phyloP scores from a whole-genome alignment of 148 eudicot species.

The Selenicereus undatus region DNA sequence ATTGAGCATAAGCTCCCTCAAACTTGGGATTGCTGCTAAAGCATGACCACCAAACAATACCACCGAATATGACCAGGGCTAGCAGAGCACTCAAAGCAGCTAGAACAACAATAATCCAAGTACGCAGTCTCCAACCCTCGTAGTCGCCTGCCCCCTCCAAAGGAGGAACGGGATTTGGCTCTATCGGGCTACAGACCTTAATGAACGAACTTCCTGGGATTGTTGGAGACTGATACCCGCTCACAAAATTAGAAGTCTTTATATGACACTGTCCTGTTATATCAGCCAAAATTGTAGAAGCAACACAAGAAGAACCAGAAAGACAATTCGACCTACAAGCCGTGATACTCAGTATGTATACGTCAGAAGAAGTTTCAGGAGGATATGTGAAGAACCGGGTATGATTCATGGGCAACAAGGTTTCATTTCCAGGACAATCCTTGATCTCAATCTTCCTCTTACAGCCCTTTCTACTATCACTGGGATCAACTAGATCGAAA shows the following conservation, averaged over 20 bases:
- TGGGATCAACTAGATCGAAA: conserved; percentile 46
- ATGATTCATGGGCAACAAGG: conserved; percentile 55
- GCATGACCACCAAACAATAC: conserved; percentile 62
- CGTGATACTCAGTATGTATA: conserved; percentile 30
- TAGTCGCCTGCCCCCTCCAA: neutral
- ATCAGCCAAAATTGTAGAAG: conserved; percentile 57
- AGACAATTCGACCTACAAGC: conserved; percentile 60
- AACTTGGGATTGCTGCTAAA: conserved; percentile 50
- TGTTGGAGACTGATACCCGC: conserved; percentile 60
- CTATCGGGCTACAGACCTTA: conserved; percentile 50
- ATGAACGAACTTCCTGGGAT: conserved; percentile 68
- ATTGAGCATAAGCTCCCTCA: conserved; percentile 47
- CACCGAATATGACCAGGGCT: conserved; percentile 34
- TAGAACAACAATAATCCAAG: conserved; percentile 44
- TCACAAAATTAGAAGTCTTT: conserved; percentile 43
- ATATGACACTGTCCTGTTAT: conserved; percentile 61
- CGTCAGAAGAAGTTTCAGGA: conserved; percentile 44
- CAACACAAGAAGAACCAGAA: conserved; percentile 41
- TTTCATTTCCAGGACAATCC: conserved; percentile 40
- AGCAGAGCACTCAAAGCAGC: conserved; percentile 35
- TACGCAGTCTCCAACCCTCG: conserved; percentile 13
- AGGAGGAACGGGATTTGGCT: conserved; percentile 43
- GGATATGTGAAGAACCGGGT: conserved; percentile 60
- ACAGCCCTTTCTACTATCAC: conserved; percentile 61
- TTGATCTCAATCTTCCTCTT: conserved; percentile 52